A percentile compares a stretch with the other conserved stretches of the same genome.
Conservation (phyloP, 495 filamentous ascomycete species). For the Xylaria nigripes region DNA sequence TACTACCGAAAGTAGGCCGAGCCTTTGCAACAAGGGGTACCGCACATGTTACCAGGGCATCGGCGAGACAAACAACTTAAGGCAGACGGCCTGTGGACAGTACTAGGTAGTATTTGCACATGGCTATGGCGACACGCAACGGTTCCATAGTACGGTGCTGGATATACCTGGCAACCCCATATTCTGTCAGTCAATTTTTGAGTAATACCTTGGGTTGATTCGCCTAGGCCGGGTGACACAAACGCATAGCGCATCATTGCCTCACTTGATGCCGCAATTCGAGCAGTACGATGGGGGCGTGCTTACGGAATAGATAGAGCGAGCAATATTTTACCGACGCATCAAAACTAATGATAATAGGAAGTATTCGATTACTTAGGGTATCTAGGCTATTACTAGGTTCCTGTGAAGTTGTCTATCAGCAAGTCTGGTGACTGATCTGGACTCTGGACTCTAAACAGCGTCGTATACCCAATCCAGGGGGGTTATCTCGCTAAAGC, state of each 20-base stretch:
- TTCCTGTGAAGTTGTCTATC: neutral
- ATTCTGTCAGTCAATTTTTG: neutral
- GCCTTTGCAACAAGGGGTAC: neutral
- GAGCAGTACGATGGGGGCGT: neutral
- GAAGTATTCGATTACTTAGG: neutral
- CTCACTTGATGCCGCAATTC: neutral
- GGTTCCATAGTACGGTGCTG: neutral
- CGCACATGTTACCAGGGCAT: neutral
- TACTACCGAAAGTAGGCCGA: conserved; percentile 55
- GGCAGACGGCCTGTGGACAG: conserved; percentile 7
- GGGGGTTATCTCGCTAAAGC: conserved; percentile 5
- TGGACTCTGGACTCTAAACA: neutral
- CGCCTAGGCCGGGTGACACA: neutral
- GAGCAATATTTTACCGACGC: neutral
- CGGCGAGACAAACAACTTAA: neutral
- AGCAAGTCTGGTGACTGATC: neutral
- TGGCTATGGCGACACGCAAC: conserved; percentile 6
- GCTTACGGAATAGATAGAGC: neutral
- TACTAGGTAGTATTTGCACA: conserved; percentile 9
- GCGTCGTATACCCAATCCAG: neutral
- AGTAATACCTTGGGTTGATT: neutral
- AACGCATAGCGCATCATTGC: neutral
- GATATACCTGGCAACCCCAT: neutral
- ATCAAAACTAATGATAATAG: neutral
- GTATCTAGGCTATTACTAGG: neutral